Base-by-base conservation (phyloP, 768 basidiomycete species). In the Crucibulum laeve region DNA sequence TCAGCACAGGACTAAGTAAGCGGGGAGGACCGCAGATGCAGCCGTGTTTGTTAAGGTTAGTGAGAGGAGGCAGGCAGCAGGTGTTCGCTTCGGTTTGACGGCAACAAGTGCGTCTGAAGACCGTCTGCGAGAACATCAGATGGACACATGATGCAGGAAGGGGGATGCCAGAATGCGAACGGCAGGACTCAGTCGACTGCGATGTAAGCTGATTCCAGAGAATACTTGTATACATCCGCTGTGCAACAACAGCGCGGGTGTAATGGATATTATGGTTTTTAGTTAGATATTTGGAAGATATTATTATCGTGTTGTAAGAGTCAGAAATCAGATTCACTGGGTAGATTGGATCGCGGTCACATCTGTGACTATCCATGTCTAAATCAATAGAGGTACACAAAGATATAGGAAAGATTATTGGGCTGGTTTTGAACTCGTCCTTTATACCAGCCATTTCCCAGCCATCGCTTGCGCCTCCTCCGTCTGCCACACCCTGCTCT, bases 331-430 rank as follows among this genome's bases (percentile, higher is more conserved):
- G n/a, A 15, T 32, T 32, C 18, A 18, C 36, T 8, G 36, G 11
- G 8, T 8, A 8, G 36, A 37, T 10, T 8, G 11, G 18, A 37
- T 8, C 11, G 36, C 36, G 36, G 18, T 11, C 10, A 37, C 11
- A 37, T 8, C 11, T 40, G 57, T 55, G 48, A 54, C 52, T 35
- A 46, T 49, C 54, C 55, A 50, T 52, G 53, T 28, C 28, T 2
- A 47, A 48, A 51, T 37, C 35, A 59, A 61, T 48, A 61, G 40
- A 43, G 36, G 49, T 57, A 56, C 53, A 66, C 60, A 66, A 61
- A 58, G 55, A 48, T 42, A 39, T 42, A 44, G 46, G 38, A 53
- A 52, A 59, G 59, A 65, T 63, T 60, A 60, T 62, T 54, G 57
- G 43, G 32, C 40, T 40, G 40, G 40, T n/a, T n/a, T n/a, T n/a